Evolutionary conservation across 1,284 basidiomycete species (phyloP), one percentile per base, ranked within the genome.

Genomic region (Cryptococcus sp.): DNA sequence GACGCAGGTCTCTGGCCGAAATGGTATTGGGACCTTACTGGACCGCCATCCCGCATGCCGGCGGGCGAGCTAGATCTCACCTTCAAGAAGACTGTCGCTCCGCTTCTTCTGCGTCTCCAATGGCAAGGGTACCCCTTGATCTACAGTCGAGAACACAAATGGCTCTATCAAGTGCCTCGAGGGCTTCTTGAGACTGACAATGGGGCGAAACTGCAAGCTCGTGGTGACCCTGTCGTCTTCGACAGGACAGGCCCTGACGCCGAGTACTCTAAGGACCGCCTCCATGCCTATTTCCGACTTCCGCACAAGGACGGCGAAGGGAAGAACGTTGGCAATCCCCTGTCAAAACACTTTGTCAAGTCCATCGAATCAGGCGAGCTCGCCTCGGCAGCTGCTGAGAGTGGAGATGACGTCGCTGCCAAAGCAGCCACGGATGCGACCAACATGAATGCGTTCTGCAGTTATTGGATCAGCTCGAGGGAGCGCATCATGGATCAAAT

Each of bases 291-390:
- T 78, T 91, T 91, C 82, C 95, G 96, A 78, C 83, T 99, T 1
- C 96, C 94, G 1, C 96, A 99, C 80, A 93, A 93, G 71, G 91
- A 94, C 66, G 95, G 96, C 3, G 95, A 96, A 61, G 85, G 85
- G 42, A 90, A 91, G 47, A 98, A 98, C 70, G 94, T 99, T 16
- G 95, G 93, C 0, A 93, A 84, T 65, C 94, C 95, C 0, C 85
- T 99, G 13, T 85, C 86, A 50, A 98, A 98, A 80, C 85, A 85
- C 5, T 99, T 98, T 78, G 84, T 96, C 75, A 88, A 90, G 70
- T 90, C 86, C 64, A 88, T 93, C 47, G 88, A 92, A 74, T 88
- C 92, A 65, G 91, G 91, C 10, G 89, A 88, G 10, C 77, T 96
- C 56, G 88, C 87, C 52, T 67, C 78, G 54, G 70, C 72, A 20